Evolutionary conservation across 257 asterid genomes (phyloP).

Genomic region (Solanum neorickii): DNA sequence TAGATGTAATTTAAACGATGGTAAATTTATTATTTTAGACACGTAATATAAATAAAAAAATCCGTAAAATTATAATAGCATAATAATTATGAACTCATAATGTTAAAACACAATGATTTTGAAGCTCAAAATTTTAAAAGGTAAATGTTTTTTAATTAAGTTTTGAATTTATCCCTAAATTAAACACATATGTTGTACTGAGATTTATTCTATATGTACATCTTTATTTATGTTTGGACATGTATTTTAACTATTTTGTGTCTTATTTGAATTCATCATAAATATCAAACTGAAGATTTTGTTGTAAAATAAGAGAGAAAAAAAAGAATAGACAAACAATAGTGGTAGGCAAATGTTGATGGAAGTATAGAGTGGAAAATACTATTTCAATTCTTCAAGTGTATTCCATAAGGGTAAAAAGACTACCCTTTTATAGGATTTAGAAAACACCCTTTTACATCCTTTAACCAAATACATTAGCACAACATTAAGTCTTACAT

Average conservation of each 20-base stretch:
- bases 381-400: too few relatives aligned
- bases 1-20: background rate
- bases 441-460: too few relatives aligned
- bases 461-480: too few relatives aligned
- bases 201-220: background rate
- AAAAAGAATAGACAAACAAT: too few relatives aligned
- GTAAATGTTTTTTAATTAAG: background rate
- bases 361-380: too few relatives aligned
- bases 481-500: too few relatives aligned
- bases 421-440: too few relatives aligned
- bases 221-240: background rate
- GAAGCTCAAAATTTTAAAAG: background rate
- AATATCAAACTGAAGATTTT: background rate
- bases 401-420: too few relatives aligned
- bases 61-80: background rate
- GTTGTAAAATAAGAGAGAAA: too few relatives aligned
- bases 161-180: background rate
- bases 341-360: too few relatives aligned
- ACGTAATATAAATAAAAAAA: background rate
- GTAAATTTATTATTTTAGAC: background rate
- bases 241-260: background rate
- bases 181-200: background rate
- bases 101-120: background rate
- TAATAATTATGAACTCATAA: background rate
- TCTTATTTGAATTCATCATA: background rate